A percentile compares a stretch with the other conserved stretches of the same genome.
Evolutionary conservation across 768 basidiomycete species (phyloP).

Genomic region (Lentinula edodes): DNA sequence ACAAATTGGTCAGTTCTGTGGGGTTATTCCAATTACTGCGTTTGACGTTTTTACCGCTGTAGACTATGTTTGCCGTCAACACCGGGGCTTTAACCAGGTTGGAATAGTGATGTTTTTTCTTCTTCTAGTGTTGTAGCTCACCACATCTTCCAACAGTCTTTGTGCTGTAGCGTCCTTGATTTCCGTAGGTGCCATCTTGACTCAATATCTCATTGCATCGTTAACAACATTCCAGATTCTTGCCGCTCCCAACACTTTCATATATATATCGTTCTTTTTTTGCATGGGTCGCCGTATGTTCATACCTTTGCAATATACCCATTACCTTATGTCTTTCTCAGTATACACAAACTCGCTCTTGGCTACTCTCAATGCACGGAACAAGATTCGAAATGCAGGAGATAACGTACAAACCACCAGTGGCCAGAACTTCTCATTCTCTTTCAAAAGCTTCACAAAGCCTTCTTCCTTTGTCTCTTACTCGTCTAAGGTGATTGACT

Average conservation of each 20-base stretch:
- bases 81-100: conserved; percentile 35
- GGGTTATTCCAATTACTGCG: neutral
- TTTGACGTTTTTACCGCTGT: neutral
- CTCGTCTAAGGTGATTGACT: conserved; percentile 4
- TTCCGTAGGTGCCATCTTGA: conserved; percentile 27
- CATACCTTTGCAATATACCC: neutral
- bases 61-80: conserved; percentile 54
- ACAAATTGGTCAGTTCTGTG: conserved; percentile 30
- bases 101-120: conserved; percentile 7
- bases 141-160: conserved; percentile 17
- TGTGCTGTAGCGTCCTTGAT: conserved; percentile 47
- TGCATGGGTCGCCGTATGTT: conserved; percentile 42
- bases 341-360: conserved; percentile 51
- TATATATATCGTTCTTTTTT: conserved; percentile 50
- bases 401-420: conserved; percentile 25
- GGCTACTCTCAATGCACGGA: conserved; percentile 45
- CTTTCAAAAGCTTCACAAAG: conserved; percentile 2
- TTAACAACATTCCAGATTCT: conserved; percentile 30
- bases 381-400: conserved; percentile 27
- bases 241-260: conserved; percentile 27
- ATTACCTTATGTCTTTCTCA: conserved; percentile 8
- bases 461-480: conserved; percentile 8
- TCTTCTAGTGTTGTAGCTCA: neutral
- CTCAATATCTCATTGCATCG: neutral
- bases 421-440: conserved; percentile 12